These are phyloP conservation scores for Cyamopsis tetragonoloba DNA, from an alignment of 306 rosid species.

Conservation along the genomic window DNA sequence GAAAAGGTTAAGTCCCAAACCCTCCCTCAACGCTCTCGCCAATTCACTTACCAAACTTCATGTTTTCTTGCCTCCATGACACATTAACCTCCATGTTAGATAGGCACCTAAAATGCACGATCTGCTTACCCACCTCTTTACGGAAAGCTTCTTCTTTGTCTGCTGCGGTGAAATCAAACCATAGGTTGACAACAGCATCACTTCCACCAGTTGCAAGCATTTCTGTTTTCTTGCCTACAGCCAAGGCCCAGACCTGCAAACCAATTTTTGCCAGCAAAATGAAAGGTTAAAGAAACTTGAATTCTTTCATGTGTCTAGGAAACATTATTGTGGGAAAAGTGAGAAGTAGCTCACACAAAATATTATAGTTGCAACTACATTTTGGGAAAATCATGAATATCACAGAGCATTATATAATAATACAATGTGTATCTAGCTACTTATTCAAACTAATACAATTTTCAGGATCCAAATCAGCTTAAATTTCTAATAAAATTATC, in stretches of 20 bases:
- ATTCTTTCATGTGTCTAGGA: background rate
- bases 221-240: slow-evolving; percentile 87
- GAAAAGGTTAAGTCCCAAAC: no score
- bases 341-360: background rate
- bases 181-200: slow-evolving; percentile 75
- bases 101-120: background rate
- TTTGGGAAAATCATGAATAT: slow-evolving; percentile 7
- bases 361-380: background rate
- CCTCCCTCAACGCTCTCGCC: no score
- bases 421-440: background rate
- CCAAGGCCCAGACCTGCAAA: slow-evolving; percentile 86
- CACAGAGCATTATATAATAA: background rate
- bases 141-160: slow-evolving; percentile 87
- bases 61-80: no score
- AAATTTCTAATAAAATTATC: no score
- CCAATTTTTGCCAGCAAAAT: slow-evolving; percentile 24
- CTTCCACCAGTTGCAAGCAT: slow-evolving; percentile 93
- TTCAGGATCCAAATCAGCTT: background rate
- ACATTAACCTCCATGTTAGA: background rate
- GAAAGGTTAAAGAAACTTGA: slow-evolving; percentile 1
- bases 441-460: background rate
- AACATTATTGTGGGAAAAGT: background rate
- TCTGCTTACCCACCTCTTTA: slow-evolving; percentile 52
- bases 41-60: no score
- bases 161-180: slow-evolving; percentile 81